Percentiles rank a stretch among this genome's conserved stretches.
phyloP scores from a whole-genome alignment of 306 rosid species.

The Gastrolobium bilobum region DNA sequence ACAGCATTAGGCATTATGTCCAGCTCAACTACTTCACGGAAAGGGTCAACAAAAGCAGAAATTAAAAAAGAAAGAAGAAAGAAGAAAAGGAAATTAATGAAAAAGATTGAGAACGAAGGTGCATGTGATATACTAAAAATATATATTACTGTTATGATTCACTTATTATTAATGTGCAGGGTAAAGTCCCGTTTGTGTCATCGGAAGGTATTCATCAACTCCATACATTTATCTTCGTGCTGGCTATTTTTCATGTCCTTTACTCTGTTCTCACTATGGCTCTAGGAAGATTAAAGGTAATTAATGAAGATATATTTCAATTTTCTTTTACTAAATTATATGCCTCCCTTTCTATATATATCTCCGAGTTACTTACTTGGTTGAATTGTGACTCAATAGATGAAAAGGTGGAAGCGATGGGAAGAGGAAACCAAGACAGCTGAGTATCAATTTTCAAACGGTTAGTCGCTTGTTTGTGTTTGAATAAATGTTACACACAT shows the following conservation, averaged over 20 bases:
- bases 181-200: conserved; percentile 76
- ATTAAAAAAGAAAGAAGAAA: not conserved
- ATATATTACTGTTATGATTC: not conserved
- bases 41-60: not conserved
- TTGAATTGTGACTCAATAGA: conserved; percentile 54
- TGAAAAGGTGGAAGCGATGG: conserved; percentile 93
- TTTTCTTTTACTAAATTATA: not conserved
- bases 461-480: conserved; percentile 50
- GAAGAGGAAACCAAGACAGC: conserved; percentile 83
- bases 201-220: conserved; percentile 84
- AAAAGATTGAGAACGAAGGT: not conserved
- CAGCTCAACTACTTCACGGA: not conserved
- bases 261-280: conserved; percentile 77
- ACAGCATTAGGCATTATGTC: too few species aligned
- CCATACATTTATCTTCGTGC: conserved; percentile 82
- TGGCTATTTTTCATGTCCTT: conserved; percentile 75
- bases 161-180: conserved; percentile 51
- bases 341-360: not conserved
- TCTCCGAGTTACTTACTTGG: not conserved
- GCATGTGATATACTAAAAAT: not conserved
- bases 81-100: too few species aligned
- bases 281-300: conserved; percentile 81
- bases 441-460: conserved; percentile 87
- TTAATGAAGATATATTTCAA: not conserved
- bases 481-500: not conserved